A percentile compares a stretch with the other conserved stretches of the same genome.
These are phyloP conservation scores for Dothistroma septosporum DNA, from an alignment of 2,329 filamentous ascomycete species.

Conservation along the genomic window DNA sequence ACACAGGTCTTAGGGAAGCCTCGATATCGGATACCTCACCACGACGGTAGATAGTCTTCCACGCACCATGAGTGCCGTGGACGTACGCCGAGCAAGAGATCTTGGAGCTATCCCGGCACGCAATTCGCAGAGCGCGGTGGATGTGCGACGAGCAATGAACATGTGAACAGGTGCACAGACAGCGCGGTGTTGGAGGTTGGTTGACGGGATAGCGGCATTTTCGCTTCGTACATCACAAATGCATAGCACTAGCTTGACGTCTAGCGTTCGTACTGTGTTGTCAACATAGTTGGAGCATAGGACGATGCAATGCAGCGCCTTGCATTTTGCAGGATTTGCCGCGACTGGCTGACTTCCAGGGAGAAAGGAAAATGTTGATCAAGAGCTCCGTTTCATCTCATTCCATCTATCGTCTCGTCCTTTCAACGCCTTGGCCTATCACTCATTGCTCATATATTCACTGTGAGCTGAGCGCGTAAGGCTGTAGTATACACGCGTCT, in stretches of 20 bases:
- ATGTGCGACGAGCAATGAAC: background rate
- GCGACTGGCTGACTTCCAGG: background rate
- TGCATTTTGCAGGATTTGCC: background rate
- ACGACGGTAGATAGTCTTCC: conserved; percentile 6
- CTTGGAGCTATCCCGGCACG: background rate
- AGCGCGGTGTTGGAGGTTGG: background rate
- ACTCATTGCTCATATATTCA: background rate
- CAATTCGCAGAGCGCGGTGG: background rate
- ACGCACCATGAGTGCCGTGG: background rate
- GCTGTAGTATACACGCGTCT: conserved; percentile 1
- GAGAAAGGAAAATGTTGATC: background rate
- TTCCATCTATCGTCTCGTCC: background rate
- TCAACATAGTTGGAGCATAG: background rate
- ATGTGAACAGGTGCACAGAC: background rate
- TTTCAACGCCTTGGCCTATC: background rate
- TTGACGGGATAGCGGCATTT: background rate
- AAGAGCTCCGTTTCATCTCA: background rate
- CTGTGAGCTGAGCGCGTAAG: background rate
- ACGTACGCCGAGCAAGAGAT: background rate
- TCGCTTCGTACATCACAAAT: background rate
- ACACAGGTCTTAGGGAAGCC: conserved; percentile 9
- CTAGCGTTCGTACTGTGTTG: background rate
- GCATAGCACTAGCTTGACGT: background rate
- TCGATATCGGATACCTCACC: conserved; percentile 4
- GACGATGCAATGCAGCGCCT: background rate